Evolutionary conservation across 2,329 filamentous ascomycete genomes (phyloP).

Genomic region (Metarhizium humberi): DNA sequence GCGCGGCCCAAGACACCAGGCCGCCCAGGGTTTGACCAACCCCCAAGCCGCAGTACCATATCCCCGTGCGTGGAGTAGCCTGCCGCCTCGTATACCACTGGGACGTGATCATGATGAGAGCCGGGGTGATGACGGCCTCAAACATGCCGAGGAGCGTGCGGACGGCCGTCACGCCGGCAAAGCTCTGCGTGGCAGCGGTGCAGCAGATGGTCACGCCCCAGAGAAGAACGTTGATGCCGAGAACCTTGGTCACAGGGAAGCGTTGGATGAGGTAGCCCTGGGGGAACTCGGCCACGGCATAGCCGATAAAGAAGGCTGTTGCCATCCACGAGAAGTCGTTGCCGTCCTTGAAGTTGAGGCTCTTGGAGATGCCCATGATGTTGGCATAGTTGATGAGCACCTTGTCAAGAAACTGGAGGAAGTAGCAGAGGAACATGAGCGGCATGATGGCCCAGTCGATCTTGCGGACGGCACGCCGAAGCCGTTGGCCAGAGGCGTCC

Average conservation of each 20-base stretch:
- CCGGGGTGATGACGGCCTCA: conserved; percentile 38
- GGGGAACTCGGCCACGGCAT: conserved; percentile 19
- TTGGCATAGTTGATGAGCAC: conserved; percentile 20
- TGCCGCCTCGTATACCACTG: conserved; percentile 31
- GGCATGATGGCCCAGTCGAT: conserved; percentile 17
- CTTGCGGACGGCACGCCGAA: conserved; percentile 13
- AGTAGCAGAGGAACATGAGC: conserved; percentile 18
- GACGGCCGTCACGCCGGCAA: conserved; percentile 30
- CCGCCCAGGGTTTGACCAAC: conserved; percentile 29
- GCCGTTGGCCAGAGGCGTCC: background rate
- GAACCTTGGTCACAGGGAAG: conserved; percentile 23
- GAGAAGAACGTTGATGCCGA: conserved; percentile 21
- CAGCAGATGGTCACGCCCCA: conserved; percentile 32
- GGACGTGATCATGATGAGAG: conserved; percentile 39
- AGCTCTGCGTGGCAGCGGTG: conserved; percentile 31
- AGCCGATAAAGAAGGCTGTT: conserved; percentile 21
- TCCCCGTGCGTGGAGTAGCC: conserved; percentile 30
- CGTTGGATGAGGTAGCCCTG: conserved; percentile 22
- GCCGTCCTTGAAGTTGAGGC: too few species aligned
- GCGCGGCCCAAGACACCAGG: conserved; percentile 40
- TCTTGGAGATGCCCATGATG: conserved; percentile 17
- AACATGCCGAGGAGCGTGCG: conserved; percentile 37
- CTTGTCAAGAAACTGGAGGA: conserved; percentile 19
- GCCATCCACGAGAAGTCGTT: conserved; percentile 19
- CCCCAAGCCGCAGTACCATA: conserved; percentile 20